Conservation (phyloP, 768 basidiomycete genomes). For the Tremella yokohamensis region DNA sequence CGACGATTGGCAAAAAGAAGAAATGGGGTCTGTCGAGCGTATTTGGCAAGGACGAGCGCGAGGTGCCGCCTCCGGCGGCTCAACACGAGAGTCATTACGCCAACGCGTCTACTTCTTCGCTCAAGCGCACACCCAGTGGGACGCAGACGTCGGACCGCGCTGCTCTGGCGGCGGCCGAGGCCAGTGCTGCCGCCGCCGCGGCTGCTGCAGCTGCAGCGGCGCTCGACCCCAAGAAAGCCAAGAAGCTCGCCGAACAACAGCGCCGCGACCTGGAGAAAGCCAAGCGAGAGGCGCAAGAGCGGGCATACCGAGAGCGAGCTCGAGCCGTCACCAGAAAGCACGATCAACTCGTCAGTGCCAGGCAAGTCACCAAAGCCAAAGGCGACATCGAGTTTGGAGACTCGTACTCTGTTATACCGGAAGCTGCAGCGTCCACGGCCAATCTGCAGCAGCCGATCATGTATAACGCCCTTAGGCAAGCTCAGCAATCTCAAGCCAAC, state of each 20-base stretch:
- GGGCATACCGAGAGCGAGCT: conserved; percentile 77
- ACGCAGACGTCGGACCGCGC: conserved; percentile 26
- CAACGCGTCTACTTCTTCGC: conserved; percentile 19
- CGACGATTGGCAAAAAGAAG: conserved; percentile 48
- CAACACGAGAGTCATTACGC: conserved; percentile 36
- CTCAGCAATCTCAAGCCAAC: too few species aligned
- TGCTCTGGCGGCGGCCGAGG: not conserved
- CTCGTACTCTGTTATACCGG: conserved; percentile 5
- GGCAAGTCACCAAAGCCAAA: conserved; percentile 23
- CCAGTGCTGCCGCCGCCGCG: not conserved
- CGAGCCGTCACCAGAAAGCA: conserved; percentile 90
- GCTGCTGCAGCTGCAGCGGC: conserved; percentile 10
- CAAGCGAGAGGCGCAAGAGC: conserved; percentile 69
- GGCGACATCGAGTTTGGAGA: conserved; percentile 28
- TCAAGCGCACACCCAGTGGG: conserved; percentile 51
- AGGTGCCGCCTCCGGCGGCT: conserved; percentile 16
- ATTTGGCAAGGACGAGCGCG: conserved; percentile 48
- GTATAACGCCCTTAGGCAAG: too few species aligned
- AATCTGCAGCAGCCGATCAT: too few species aligned
- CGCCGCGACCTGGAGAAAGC: conserved; percentile 82
- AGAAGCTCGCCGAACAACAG: conserved; percentile 58
- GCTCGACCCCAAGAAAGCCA: conserved; percentile 53
- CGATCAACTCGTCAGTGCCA: conserved; percentile 62
- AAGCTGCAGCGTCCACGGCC: not conserved
- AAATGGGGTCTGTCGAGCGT: conserved; percentile 52